phyloP scores from a whole-genome alignment of 331 rosid genomes.

The Acacia pycnantha region DNA sequence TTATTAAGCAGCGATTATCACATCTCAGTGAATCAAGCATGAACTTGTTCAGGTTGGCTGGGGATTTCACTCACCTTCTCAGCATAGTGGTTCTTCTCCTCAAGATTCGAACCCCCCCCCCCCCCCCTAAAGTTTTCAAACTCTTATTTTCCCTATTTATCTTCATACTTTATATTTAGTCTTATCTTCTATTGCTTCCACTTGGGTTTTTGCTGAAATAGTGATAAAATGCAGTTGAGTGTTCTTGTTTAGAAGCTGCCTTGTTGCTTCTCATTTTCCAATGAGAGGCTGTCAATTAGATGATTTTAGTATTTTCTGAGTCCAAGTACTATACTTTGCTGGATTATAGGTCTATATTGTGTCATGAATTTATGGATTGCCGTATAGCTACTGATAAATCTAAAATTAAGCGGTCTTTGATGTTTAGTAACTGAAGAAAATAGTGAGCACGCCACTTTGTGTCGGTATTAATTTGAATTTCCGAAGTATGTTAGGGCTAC shows the following conservation, averaged over 20 bases:
- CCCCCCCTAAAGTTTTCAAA: neutral
- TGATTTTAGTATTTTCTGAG: neutral
- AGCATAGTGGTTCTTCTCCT: constrained; percentile 36
- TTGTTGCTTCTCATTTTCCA: neutral
- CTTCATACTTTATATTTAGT: neutral
- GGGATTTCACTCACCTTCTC: constrained; percentile 46
- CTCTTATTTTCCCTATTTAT: neutral
- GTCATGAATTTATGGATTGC: neutral
- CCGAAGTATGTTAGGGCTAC: neutral
- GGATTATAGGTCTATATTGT: neutral
- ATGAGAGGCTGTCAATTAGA: neutral
- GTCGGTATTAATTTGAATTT: neutral
- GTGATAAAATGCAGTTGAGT: neutral
- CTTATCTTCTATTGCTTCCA: neutral
- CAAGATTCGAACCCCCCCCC: constrained; percentile 32
- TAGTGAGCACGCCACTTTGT: neutral
- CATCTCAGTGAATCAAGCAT: constrained; percentile 3
- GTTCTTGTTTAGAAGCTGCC: neutral
- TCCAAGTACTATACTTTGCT: neutral
- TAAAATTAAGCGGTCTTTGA: neutral
- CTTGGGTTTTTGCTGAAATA: neutral
- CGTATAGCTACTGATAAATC: neutral
- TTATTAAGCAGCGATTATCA: neutral
- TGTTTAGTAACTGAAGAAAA: neutral
- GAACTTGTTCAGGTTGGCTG: constrained; percentile 44